phyloP scores from a whole-genome alignment of 73 alveolate genomes.

The Uronychia binucleata region DNA sequence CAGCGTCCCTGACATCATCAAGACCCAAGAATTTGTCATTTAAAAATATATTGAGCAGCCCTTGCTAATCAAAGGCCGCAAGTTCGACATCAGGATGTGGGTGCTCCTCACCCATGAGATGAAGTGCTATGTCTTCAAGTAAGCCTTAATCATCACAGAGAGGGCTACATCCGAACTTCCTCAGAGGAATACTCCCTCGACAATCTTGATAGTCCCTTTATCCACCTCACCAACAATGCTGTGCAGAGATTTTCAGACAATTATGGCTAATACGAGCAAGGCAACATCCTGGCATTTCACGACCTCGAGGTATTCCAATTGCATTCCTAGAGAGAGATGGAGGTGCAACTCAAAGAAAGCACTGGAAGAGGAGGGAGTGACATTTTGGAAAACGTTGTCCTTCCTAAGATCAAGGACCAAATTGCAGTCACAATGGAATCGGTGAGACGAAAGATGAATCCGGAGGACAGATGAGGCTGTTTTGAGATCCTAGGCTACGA shows the following conservation, averaged over 20 bases:
- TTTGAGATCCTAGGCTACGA: slow-evolving; percentile 93
- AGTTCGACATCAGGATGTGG: slow-evolving; percentile 92
- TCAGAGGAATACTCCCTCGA: slow-evolving; percentile 51
- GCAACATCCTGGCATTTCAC: slow-evolving; percentile 84
- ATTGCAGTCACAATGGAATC: slow-evolving; percentile 16
- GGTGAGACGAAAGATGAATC: slow-evolving; percentile 29
- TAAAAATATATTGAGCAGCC: slow-evolving; percentile 88
- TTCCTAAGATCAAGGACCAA: slow-evolving; percentile 36
- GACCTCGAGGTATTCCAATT: slow-evolving; percentile 54
- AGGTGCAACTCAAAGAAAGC: neutral
- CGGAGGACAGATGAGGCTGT: slow-evolving; percentile 65
- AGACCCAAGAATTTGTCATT: slow-evolving; percentile 30
- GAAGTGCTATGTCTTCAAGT: slow-evolving; percentile 80
- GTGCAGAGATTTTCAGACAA: slow-evolving; percentile 77
- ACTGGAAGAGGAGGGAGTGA: neutral
- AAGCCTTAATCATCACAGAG: slow-evolving; percentile 58
- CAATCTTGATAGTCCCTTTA: slow-evolving; percentile 58
- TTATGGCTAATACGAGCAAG: slow-evolving; percentile 92
- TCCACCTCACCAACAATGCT: slow-evolving; percentile 81
- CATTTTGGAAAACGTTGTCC: neutral
- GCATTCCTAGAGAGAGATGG: neutral
- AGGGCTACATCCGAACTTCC: slow-evolving; percentile 92
- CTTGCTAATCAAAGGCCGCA: slow-evolving; percentile 75
- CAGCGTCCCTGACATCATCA: slow-evolving; percentile 26
- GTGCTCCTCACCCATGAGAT: slow-evolving; percentile 80